phyloP scores from a whole-genome alignment of 2,329 filamentous ascomycete species.

The Graphilbum fragrans region DNA sequence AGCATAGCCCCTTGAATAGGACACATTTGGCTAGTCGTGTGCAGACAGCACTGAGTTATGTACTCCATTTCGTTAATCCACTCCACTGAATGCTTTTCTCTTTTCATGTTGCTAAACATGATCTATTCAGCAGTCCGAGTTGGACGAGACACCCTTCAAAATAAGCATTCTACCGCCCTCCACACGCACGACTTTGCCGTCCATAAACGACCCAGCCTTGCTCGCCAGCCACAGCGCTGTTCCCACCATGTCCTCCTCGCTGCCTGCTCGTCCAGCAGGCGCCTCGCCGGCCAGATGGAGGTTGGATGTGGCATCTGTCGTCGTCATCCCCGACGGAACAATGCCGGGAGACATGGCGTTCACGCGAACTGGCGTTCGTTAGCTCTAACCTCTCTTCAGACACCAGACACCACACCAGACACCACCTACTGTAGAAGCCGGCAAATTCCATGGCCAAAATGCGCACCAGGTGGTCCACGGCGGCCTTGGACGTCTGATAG shows the following conservation, averaged over 20 bases:
- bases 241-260: constrained; percentile 4
- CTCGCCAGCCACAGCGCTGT: constrained; percentile 5
- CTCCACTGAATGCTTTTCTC: no score
- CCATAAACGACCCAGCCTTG: constrained; percentile 3
- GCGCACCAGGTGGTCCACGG: constrained; percentile 6
- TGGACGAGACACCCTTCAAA: constrained; percentile 1
- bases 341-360: constrained; percentile 5
- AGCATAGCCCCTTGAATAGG: no score
- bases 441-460: constrained; percentile 5
- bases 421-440: constrained; percentile 1
- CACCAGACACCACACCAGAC: background rate
- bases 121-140: no score
- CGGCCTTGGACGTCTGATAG: constrained; percentile 6
- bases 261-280: constrained; percentile 1
- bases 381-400: no score
- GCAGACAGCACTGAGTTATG: no score
- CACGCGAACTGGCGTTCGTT: constrained; percentile 2
- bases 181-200: constrained; percentile 5
- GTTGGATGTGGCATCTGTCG: constrained; percentile 1
- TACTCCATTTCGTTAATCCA: no score
- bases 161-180: constrained; percentile 2
- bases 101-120: no score
- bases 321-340: constrained; percentile 4
- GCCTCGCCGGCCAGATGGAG: constrained; percentile 2
- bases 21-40: no score